Conservation (phyloP, 2,329 filamentous ascomycete genomes). For the Fusarium mundagurra region DNA sequence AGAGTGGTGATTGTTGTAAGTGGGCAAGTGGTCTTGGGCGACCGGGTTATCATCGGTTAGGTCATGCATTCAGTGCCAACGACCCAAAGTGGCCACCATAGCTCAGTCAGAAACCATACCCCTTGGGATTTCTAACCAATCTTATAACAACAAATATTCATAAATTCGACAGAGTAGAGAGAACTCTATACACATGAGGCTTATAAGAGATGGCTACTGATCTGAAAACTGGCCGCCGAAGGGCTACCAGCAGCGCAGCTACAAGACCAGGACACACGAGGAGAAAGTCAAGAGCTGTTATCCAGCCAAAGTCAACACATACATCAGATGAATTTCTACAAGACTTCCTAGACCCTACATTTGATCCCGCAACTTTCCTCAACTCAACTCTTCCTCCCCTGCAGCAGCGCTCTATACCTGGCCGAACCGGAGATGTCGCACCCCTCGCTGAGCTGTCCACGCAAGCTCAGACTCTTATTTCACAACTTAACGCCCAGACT, state of each 20-base stretch:
- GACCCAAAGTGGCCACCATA: constrained; percentile 26
- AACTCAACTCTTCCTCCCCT: constrained; percentile 81
- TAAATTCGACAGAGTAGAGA: neutral
- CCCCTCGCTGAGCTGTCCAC: constrained; percentile 80
- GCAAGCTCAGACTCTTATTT: constrained; percentile 84
- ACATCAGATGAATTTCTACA: constrained; percentile 77
- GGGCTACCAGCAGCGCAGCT: constrained; percentile 58
- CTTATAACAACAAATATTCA: neutral
- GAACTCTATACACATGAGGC: neutral
- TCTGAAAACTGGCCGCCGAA: constrained; percentile 50
- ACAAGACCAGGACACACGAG: constrained; percentile 55
- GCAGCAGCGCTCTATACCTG: constrained; percentile 52
- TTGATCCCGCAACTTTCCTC: constrained; percentile 87
- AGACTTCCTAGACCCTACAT: constrained; percentile 78
- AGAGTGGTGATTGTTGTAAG: constrained; percentile 37
- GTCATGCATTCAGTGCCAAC: neutral
- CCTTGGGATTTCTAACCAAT: constrained; percentile 6
- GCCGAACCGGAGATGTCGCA: constrained; percentile 52
- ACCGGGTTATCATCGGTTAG: constrained; percentile 50
- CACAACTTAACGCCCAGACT: constrained; percentile 89
- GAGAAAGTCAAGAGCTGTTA: constrained; percentile 49
- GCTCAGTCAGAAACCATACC: constrained; percentile 14
- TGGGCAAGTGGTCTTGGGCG: constrained; percentile 26
- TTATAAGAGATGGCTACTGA: constrained; percentile 44
- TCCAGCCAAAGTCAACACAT: constrained; percentile 66